Evolutionary conservation across 148 eudicot species (phyloP).

Genomic region (Amaranthus cruentus): DNA sequence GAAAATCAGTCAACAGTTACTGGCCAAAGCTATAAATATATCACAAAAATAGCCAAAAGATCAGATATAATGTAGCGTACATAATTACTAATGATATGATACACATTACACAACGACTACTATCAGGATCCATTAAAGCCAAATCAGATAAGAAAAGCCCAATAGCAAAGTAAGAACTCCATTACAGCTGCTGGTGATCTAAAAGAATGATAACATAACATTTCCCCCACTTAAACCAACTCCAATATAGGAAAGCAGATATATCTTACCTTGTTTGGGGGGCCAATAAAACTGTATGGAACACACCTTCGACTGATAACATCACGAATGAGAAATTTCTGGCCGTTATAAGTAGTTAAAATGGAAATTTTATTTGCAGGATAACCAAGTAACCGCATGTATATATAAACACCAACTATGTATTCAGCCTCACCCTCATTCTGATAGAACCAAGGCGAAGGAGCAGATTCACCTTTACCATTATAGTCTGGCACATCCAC

Average conservation of each 20-base stretch:
- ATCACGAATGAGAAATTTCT: slow-evolving; percentile 94
- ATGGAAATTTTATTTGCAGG: slow-evolving; percentile 96
- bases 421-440: slow-evolving; percentile 99
- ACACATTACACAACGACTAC: not conserved
- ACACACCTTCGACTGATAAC: slow-evolving; percentile 76
- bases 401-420: slow-evolving; percentile 84
- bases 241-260: not conserved
- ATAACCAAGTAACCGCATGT: slow-evolving; percentile 92
- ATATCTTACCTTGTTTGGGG: slow-evolving; percentile 66
- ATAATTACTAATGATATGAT: too few relatives aligned
- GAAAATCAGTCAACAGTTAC: not conserved
- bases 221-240: not conserved
- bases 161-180: not conserved
- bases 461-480: slow-evolving; percentile 92
- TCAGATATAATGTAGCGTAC: not conserved
- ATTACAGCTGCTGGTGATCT: not conserved
- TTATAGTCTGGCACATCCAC: slow-evolving; percentile 91
- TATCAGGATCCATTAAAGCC: not conserved
- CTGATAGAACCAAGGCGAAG: slow-evolving; percentile 99
- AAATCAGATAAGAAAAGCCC: not conserved
- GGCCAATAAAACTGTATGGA: slow-evolving; percentile 78
- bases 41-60: not conserved
- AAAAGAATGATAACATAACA: not conserved
- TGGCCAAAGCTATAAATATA: not conserved
- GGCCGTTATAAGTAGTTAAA: slow-evolving; percentile 95